Percentiles rank a stretch among this genome's conserved stretches.
Evolutionary conservation across 2,329 filamentous ascomycete species (phyloP).

Genomic region (Colletotrichum tanaceti): DNA sequence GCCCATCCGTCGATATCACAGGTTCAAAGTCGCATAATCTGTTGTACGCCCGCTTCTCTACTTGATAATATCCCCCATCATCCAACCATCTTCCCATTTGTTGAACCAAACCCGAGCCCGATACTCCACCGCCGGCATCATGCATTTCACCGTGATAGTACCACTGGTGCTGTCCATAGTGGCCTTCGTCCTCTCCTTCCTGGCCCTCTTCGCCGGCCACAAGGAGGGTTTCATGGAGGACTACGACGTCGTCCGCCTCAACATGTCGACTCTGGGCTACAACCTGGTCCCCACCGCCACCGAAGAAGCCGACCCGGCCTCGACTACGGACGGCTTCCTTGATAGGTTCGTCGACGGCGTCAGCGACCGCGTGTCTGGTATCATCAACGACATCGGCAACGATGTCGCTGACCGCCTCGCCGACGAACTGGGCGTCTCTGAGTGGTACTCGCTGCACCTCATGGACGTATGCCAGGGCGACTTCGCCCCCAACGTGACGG

Average conservation of each 20-base stretch:
- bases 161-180: slow-evolving; percentile 53
- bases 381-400: slow-evolving; percentile 55
- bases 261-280: slow-evolving; percentile 54
- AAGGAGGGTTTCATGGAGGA: slow-evolving; percentile 58
- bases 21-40: not conserved
- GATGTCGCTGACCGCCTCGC: slow-evolving; percentile 55
- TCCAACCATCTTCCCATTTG: slow-evolving; percentile 7
- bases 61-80: not conserved
- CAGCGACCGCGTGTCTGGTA: slow-evolving; percentile 51
- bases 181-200: slow-evolving; percentile 53
- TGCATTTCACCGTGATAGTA: slow-evolving; percentile 49
- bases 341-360: slow-evolving; percentile 45
- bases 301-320: slow-evolving; percentile 24
- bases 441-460: slow-evolving; percentile 65
- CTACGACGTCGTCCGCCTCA: slow-evolving; percentile 55
- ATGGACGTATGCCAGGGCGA: slow-evolving; percentile 60
- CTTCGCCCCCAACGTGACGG: slow-evolving; percentile 58
- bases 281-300: slow-evolving; percentile 44
- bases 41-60: slow-evolving; percentile 4
- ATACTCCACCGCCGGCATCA: slow-evolving; percentile 20
- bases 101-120: not conserved
- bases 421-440: slow-evolving; percentile 58
- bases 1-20: not conserved
- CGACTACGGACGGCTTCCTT: slow-evolving; percentile 45
- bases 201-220: slow-evolving; percentile 56